Evolutionary conservation across 2,329 filamentous ascomycete species (phyloP), one percentile per base, ranked within the genome.

Genomic region (Thielaviopsis ethacetica): DNA sequence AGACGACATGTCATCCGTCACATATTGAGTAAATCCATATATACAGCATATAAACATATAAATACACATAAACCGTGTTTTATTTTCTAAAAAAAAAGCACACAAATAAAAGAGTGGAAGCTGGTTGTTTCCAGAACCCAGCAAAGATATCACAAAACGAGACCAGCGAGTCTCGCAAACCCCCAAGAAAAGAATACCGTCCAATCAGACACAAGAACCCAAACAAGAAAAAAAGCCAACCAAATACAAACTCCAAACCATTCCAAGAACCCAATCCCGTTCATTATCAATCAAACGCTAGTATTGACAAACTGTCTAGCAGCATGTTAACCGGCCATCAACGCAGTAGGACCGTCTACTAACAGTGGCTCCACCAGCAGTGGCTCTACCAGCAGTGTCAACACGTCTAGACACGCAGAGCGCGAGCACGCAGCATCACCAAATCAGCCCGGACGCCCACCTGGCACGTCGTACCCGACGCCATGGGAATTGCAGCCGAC

Each of bases 401-500:
- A n/a, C n/a, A n/a, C n/a, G n/a, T n/a, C 21, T 53, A 53, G 52
- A 53, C 26, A 10, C 26, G 52, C 52, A 53, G 52, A 53, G 52
- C 52, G 5, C 52, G 52, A 19, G 26, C 24, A 27, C 52, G 52
- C 22, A 53, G 17, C 52, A 54, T 53, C 15, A 53, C 50, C 15
- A 58, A 34, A n/a, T 58, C 26, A 22, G 56, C 63, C 21, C 59
- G 61, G 41, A 65, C 61, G 56, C 67, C 68, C 22, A 66, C 63
- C 59, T 67, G 63, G 68, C 81, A 84, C 27, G 69, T 68, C 15
- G 77, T 82, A 44, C 81, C 81, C 1, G 71, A 63, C 1, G 80
- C 75, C 73, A 83, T 74, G 41, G 68, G 64, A 61, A 77, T 71
- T 47, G 72, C 62, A 5, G 64, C 65, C 19, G 76, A 75, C 81